Conservation (phyloP, 192 early-diverging fungal genomes). For the Oehlia diaphana region DNA sequence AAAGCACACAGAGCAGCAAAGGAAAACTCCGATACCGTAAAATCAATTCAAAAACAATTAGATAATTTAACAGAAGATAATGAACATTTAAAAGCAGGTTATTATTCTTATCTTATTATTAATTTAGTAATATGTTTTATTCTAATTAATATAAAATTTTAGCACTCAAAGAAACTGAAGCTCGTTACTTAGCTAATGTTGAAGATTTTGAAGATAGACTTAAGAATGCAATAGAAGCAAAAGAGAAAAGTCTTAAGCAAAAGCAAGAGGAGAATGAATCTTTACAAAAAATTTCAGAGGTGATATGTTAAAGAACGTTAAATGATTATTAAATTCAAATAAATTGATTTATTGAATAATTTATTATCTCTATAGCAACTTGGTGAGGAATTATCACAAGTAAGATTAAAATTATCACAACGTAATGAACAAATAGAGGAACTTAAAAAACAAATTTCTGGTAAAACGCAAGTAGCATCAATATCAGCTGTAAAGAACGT, state of each 20-base stretch:
- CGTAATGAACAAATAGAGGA: slow-evolving; percentile 4
- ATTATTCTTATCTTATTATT: not conserved
- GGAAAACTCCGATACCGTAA: slow-evolving; percentile 24
- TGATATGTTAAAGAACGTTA: not conserved
- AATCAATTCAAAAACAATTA: slow-evolving; percentile 21
- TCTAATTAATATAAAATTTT: slow-evolving; percentile 7
- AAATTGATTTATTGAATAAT: not conserved
- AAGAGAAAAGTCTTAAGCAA: slow-evolving; percentile 38
- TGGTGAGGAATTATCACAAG: slow-evolving; percentile 10
- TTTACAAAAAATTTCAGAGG: slow-evolving; percentile 43
- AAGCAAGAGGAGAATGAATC: slow-evolving; percentile 51
- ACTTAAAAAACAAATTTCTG: slow-evolving; percentile 12
- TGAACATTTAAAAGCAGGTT: slow-evolving; percentile 27
- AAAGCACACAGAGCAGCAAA: not conserved
- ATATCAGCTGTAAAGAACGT: not conserved
- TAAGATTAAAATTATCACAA: slow-evolving; percentile 8
- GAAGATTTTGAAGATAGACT: slow-evolving; percentile 38
- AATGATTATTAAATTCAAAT: not conserved
- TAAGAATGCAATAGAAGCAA: slow-evolving; percentile 36
- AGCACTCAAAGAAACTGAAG: slow-evolving; percentile 34
- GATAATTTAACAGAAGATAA: slow-evolving; percentile 27
- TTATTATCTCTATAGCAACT: not conserved
- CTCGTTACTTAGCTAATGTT: slow-evolving; percentile 7
- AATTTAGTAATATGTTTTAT: not conserved
- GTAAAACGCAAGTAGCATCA: not conserved